phyloP scores from a whole-genome alignment of 1,139 yeast species.

The Hansenula anomala region DNA sequence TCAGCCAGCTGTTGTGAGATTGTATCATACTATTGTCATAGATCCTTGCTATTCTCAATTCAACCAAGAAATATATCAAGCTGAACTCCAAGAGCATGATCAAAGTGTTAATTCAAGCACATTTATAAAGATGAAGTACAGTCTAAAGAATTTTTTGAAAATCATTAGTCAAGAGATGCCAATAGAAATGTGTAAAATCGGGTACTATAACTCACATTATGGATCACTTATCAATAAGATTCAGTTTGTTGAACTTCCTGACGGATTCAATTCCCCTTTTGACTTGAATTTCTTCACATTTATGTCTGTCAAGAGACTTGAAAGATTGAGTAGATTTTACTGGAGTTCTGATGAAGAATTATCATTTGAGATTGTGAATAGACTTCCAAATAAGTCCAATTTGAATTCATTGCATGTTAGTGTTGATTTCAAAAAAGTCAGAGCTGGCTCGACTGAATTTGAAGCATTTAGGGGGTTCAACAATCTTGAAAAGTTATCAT shows the following conservation, averaged over 20 bases:
- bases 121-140: slow-evolving; percentile 17
- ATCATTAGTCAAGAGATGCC: slow-evolving; percentile 3
- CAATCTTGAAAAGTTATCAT: slow-evolving; percentile 15
- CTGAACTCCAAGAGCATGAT: not conserved
- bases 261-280: slow-evolving; percentile 16
- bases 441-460: slow-evolving; percentile 7
- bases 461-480: slow-evolving; percentile 11
- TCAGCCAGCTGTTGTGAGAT: slow-evolving; percentile 27
- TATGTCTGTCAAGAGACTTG: slow-evolving; percentile 11
- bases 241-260: slow-evolving; percentile 16
- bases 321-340: slow-evolving; percentile 12
- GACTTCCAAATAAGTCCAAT: slow-evolving; percentile 15
- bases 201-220: slow-evolving; percentile 1
- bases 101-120: slow-evolving; percentile 7
- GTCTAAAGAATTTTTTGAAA: slow-evolving; percentile 15
- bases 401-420: slow-evolving; percentile 14
- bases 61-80: slow-evolving; percentile 9
- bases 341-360: slow-evolving; percentile 19
- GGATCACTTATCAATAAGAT: slow-evolving; percentile 9
- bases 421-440: slow-evolving; percentile 14
- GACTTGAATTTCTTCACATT: slow-evolving; percentile 13
- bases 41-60: slow-evolving; percentile 26
- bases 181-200: not conserved
- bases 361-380: slow-evolving; percentile 13
- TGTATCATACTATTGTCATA: slow-evolving; percentile 36